These are phyloP conservation scores for Termitomyces sp. DNA, from an alignment of 768 basidiomycete species.

Conservation along the genomic window DNA sequence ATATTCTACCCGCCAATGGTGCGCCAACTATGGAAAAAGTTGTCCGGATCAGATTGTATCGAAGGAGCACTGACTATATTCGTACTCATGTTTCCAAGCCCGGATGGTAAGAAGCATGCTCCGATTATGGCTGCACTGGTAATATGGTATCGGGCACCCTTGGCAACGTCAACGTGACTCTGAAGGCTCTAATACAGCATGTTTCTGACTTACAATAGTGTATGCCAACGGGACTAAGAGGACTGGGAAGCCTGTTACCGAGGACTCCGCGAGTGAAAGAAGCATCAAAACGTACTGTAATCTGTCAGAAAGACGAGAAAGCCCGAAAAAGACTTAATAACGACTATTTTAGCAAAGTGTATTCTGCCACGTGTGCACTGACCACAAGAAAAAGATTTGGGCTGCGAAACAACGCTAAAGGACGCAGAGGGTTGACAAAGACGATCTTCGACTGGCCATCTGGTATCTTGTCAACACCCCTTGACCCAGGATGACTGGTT, in stretches of 20 bases:
- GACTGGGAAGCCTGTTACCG: slow-evolving; percentile 27
- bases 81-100: slow-evolving; percentile 54
- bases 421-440: slow-evolving; percentile 54
- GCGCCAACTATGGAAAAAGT: slow-evolving; percentile 42
- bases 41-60: background rate
- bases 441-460: slow-evolving; percentile 23
- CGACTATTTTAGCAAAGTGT: background rate
- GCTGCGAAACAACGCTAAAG: slow-evolving; percentile 46
- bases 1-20: slow-evolving; percentile 50
- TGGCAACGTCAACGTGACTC: background rate
- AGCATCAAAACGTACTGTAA: slow-evolving; percentile 27
- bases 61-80: slow-evolving; percentile 1
- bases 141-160: slow-evolving; percentile 57
- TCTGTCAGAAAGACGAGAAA: slow-evolving; percentile 29
- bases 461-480: slow-evolving; percentile 44
- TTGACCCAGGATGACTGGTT: slow-evolving; percentile 55
- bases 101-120: slow-evolving; percentile 54
- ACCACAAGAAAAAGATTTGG: slow-evolving; percentile 56
- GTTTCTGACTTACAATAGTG: slow-evolving; percentile 46
- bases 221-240: slow-evolving; percentile 58
- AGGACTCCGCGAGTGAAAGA: slow-evolving; percentile 9
- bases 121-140: slow-evolving; percentile 53
- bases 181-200: background rate
- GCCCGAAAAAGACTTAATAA: slow-evolving; percentile 23
- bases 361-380: slow-evolving; percentile 16